Conservation (phyloP, 345 rosid genomes). For the Gossypium rotundifolium region DNA sequence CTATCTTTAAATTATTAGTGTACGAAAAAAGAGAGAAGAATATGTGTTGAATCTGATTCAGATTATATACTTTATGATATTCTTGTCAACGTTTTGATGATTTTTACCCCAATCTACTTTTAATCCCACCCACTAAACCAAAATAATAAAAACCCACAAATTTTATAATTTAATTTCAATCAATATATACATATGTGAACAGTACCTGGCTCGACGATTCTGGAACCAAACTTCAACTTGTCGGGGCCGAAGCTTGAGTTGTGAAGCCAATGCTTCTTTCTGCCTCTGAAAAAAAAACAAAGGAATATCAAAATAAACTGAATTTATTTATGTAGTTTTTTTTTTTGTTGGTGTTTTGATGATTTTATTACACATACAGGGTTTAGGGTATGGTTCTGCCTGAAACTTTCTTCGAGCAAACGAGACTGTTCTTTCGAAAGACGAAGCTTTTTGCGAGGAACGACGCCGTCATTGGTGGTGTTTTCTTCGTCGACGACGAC, state of each 20-base stretch:
- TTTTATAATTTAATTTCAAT: background rate
- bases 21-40: slow-evolving; percentile 9
- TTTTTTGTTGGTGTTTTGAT: background rate
- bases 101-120: slow-evolving; percentile 4
- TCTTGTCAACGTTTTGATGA: slow-evolving; percentile 15
- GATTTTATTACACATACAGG: slow-evolving; percentile 33
- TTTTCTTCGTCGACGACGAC: slow-evolving; percentile 38
- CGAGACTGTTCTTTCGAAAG: slow-evolving; percentile 87
- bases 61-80: slow-evolving; percentile 10
- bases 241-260: slow-evolving; percentile 75
- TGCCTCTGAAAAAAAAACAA: slow-evolving; percentile 49
- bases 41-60: slow-evolving; percentile 28
- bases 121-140: slow-evolving; percentile 19
- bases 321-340: background rate
- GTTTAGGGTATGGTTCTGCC: slow-evolving; percentile 81
- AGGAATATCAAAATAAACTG: too few species aligned
- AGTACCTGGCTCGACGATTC: slow-evolving; percentile 98
- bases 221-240: slow-evolving; percentile 99
- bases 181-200: background rate
- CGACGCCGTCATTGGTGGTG: slow-evolving; percentile 21
- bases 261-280: slow-evolving; percentile 76
- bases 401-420: slow-evolving; percentile 92
- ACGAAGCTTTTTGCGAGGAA: slow-evolving; percentile 83
- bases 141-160: background rate
- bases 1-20: slow-evolving; percentile 5